A percentile compares a stretch with the other conserved stretches of the same genome.
phyloP scores from a whole-genome alignment of 345 rosid genomes.

The Murraya koenigii region DNA sequence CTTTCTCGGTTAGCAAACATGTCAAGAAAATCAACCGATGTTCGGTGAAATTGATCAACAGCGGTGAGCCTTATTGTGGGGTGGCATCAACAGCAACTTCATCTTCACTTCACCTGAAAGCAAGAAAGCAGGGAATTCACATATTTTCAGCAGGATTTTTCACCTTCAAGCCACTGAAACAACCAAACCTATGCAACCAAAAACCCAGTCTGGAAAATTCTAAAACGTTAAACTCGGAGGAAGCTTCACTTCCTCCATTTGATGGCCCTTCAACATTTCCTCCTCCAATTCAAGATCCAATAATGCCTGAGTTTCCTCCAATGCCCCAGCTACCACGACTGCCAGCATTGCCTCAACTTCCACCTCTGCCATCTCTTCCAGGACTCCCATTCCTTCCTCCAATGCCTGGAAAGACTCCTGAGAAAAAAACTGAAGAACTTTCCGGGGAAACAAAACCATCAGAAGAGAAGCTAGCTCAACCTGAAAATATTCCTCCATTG shows the following conservation, averaged over 20 bases:
- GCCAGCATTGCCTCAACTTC: conserved; percentile 49
- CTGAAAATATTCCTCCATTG: conserved; percentile 12
- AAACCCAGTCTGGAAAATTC: conserved; percentile 37
- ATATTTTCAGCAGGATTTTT: conserved; percentile 93
- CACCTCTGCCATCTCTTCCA: conserved; percentile 52
- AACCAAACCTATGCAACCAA: conserved; percentile 57
- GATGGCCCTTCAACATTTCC: conserved; percentile 32
- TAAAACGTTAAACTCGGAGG: conserved; percentile 13
- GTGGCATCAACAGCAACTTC: conserved; percentile 71
- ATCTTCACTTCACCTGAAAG: conserved; percentile 54
- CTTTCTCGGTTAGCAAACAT: conserved; percentile 63
- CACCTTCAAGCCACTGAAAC: conserved; percentile 73
- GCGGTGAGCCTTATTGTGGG: conserved; percentile 73
- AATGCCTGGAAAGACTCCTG: conserved; percentile 25
- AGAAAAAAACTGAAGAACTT: conserved; percentile 5
- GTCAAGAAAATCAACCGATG: conserved; percentile 68
- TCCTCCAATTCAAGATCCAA: conserved; percentile 40
- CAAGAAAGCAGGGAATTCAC: conserved; percentile 43
- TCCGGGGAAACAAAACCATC: neutral
- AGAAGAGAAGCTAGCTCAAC: conserved; percentile 8
- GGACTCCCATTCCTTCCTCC: conserved; percentile 40
- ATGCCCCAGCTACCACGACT: conserved; percentile 42
- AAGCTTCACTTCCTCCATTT: neutral
- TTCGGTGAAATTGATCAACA: conserved; percentile 56
- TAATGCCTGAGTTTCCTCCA: conserved; percentile 26